Percentiles rank a stretch among this genome's conserved stretches.
Conservation (phyloP, 257 asterid species). For the Datura wrightii region DNA sequence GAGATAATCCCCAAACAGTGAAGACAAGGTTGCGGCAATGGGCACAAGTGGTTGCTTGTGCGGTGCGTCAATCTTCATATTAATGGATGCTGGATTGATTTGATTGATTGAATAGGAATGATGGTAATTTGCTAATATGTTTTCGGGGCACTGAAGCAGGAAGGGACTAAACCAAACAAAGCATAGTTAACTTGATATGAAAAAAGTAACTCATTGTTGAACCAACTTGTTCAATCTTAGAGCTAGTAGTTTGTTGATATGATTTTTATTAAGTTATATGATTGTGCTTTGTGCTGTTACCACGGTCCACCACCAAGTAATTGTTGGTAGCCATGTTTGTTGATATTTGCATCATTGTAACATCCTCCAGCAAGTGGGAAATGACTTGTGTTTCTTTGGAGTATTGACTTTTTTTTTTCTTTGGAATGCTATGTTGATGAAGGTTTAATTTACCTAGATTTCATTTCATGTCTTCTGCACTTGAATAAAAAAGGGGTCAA, state of each 20-base stretch:
- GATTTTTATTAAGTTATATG: background rate
- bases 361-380: conserved; percentile 33
- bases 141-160: conserved; percentile 13
- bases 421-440: conserved; percentile 18
- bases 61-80: conserved; percentile 64
- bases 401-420: conserved; percentile 27
- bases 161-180: background rate
- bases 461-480: background rate
- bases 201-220: conserved; percentile 24
- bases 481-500: background rate
- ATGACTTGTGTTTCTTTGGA: conserved; percentile 23
- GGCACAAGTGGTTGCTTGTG: conserved; percentile 84
- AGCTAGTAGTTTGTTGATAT: conserved; percentile 8
- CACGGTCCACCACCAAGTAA: conserved; percentile 32
- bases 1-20: conserved; percentile 67
- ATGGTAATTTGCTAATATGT: background rate
- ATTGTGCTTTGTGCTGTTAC: background rate
- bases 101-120: background rate
- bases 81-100: conserved; percentile 29
- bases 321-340: conserved; percentile 38
- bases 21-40: conserved; percentile 78
- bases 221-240: conserved; percentile 32
- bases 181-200: background rate
- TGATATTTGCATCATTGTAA: background rate
- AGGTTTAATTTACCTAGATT: background rate